These are phyloP conservation scores for Rhypophila decipiens DNA, from an alignment of 495 filamentous ascomycete species.

Conservation along the genomic window DNA sequence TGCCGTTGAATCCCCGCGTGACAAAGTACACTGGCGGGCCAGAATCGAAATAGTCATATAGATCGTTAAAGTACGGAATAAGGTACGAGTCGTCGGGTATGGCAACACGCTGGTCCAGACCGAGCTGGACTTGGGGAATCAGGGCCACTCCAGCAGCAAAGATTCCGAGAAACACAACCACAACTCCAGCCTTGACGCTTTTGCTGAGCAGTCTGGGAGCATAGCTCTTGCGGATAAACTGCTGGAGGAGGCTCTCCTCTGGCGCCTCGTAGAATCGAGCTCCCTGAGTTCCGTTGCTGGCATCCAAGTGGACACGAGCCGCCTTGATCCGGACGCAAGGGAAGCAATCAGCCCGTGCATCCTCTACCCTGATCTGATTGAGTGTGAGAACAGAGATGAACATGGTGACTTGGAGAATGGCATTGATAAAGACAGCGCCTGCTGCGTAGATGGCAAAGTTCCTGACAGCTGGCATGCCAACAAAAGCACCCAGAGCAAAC, in stretches of 20 bases:
- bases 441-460: conserved; percentile 97
- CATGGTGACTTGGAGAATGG: conserved; percentile 89
- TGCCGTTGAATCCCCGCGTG: conserved; percentile 70
- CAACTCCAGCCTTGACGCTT: conserved; percentile 65
- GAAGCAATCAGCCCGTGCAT: conserved; percentile 83
- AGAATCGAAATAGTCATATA: conserved; percentile 83
- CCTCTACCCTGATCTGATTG: conserved; percentile 83
- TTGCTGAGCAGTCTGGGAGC: conserved; percentile 74
- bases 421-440: conserved; percentile 95
- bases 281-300: conserved; percentile 25
- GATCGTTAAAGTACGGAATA: conserved; percentile 90
- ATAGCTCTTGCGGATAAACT: conserved; percentile 82
- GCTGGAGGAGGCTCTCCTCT: conserved; percentile 73
- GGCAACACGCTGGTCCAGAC: conserved; percentile 88
- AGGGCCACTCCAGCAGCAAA: conserved; percentile 78
- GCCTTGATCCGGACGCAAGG: conserved; percentile 75
- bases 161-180: conserved; percentile 79
- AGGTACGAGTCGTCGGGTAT: conserved; percentile 90
- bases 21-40: conserved; percentile 98
- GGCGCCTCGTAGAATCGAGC: conserved; percentile 55
- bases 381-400: conserved; percentile 86
- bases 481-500: conserved; percentile 85
- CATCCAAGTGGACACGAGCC: conserved; percentile 45
- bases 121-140: conserved; percentile 76
- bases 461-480: conserved; percentile 93